phyloP scores from a whole-genome alignment of 768 basidiomycete species.

The Krasilnikovozyma curviuscula region DNA sequence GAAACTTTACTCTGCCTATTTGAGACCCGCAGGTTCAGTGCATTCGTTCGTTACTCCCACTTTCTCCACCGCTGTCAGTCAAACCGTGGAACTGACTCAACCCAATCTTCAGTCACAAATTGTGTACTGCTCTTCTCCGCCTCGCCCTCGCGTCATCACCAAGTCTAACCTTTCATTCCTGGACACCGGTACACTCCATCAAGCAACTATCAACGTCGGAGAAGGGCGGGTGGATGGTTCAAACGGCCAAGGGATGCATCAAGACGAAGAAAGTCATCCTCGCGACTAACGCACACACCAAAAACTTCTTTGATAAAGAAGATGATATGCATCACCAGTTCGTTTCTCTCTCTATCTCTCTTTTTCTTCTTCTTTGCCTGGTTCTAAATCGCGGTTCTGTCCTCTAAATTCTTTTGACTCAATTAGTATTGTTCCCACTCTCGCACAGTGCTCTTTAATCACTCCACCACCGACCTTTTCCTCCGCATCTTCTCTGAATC shows the following conservation, averaged over 20 bases:
- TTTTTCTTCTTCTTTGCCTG: background rate
- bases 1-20: background rate
- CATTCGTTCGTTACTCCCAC: background rate
- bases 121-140: background rate
- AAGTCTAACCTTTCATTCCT: background rate
- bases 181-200: slow-evolving; percentile 1
- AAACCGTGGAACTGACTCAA: no score
- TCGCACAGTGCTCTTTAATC: slow-evolving; percentile 16
- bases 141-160: background rate
- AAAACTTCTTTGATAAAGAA: background rate
- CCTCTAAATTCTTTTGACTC: background rate
- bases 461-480: slow-evolving; percentile 14
- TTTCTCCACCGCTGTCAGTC: background rate
- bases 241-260: background rate
- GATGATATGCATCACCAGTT: background rate
- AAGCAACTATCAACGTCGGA: background rate
- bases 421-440: slow-evolving; percentile 15
- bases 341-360: background rate
- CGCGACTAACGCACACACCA: slow-evolving; percentile 2
- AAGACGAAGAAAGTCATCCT: background rate
- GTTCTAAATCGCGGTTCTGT: background rate
- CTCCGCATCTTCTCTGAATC: slow-evolving; percentile 3
- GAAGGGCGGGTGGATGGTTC: background rate
- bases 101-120: slow-evolving; percentile 1
- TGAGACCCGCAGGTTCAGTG: background rate